phyloP scores from a whole-genome alignment of 2,329 filamentous ascomycete species.

The Aaosphaeria arxii region DNA sequence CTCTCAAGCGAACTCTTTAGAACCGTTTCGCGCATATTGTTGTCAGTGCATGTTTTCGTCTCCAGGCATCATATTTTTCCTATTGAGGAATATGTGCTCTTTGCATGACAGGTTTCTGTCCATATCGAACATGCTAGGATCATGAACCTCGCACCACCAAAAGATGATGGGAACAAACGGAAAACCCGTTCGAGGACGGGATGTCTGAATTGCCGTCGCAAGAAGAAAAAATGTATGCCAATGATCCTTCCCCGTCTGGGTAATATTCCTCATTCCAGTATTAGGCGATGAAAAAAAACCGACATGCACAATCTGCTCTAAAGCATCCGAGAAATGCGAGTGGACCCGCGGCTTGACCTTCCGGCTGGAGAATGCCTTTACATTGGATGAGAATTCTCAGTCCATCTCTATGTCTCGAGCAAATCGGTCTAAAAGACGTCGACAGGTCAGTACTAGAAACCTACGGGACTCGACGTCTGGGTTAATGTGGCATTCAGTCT shows the following conservation, averaged over 20 bases:
- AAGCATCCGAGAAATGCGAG: conserved; percentile 5
- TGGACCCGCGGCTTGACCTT: neutral
- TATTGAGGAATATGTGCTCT: too few species aligned
- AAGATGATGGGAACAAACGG: too few species aligned
- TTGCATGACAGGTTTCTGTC: too few species aligned
- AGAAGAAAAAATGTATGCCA: conserved; percentile 10
- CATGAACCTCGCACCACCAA: too few species aligned
- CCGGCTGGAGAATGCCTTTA: neutral
- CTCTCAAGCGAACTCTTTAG: too few species aligned
- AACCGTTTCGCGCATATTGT: too few species aligned
- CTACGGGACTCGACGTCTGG: neutral
- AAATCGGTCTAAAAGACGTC: neutral
- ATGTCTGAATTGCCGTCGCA: conserved; percentile 13
- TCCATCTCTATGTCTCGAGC: neutral
- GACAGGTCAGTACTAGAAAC: too few species aligned
- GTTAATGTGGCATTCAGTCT: neutral
- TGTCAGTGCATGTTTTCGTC: too few species aligned
- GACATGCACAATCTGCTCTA: conserved; percentile 11
- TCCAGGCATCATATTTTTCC: too few species aligned
- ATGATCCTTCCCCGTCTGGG: too few species aligned
- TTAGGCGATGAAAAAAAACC: conserved; percentile 13
- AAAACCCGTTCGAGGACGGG: conserved; percentile 1
- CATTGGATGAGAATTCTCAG: neutral
- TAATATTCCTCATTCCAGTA: too few species aligned
- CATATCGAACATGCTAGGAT: too few species aligned